Evolutionary conservation across 2,329 filamentous ascomycete genomes (phyloP).

Genomic region (Apiospora hydei): DNA sequence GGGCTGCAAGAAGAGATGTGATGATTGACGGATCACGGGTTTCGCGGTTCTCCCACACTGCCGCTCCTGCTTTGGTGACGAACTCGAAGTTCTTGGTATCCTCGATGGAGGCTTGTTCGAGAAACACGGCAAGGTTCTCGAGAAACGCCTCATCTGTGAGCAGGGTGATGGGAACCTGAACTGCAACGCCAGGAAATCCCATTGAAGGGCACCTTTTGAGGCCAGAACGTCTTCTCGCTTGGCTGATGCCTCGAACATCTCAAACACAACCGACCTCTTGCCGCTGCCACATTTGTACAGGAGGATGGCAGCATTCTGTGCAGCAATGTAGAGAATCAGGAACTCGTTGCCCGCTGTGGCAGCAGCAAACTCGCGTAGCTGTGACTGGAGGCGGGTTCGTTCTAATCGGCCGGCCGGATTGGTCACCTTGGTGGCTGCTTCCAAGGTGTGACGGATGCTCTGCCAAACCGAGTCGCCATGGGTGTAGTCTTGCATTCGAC

Average conservation of each 20-base stretch:
- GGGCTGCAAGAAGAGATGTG: slow-evolving; percentile 64
- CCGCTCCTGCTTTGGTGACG: slow-evolving; percentile 57
- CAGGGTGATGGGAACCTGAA: slow-evolving; percentile 45
- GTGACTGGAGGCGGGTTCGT: slow-evolving; percentile 28
- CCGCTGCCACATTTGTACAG: slow-evolving; percentile 27
- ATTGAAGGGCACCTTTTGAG: slow-evolving; percentile 54
- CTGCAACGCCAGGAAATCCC: slow-evolving; percentile 62
- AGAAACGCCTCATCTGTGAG: slow-evolving; percentile 54
- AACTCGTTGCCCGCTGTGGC: slow-evolving; percentile 24
- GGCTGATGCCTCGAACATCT: slow-evolving; percentile 64
- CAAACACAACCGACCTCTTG: slow-evolving; percentile 52
- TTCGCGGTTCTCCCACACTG: slow-evolving; percentile 62
- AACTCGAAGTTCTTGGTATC: slow-evolving; percentile 56
- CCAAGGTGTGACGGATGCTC: slow-evolving; percentile 28
- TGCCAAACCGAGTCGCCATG: slow-evolving; percentile 28
- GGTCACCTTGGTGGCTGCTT: slow-evolving; percentile 26
- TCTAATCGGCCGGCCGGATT: slow-evolving; percentile 33
- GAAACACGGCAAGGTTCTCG: slow-evolving; percentile 55
- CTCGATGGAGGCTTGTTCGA: slow-evolving; percentile 64
- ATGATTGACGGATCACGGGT: slow-evolving; percentile 64
- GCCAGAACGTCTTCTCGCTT: slow-evolving; percentile 55
- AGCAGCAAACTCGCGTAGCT: slow-evolving; percentile 28
- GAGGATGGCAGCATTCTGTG: slow-evolving; percentile 35
- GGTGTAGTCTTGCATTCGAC: not conserved
- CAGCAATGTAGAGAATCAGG: slow-evolving; percentile 33